Base-by-base conservation (phyloP, 2,329 filamentous ascomycete genomes). In the Calonectria pseudoreteaudii region DNA sequence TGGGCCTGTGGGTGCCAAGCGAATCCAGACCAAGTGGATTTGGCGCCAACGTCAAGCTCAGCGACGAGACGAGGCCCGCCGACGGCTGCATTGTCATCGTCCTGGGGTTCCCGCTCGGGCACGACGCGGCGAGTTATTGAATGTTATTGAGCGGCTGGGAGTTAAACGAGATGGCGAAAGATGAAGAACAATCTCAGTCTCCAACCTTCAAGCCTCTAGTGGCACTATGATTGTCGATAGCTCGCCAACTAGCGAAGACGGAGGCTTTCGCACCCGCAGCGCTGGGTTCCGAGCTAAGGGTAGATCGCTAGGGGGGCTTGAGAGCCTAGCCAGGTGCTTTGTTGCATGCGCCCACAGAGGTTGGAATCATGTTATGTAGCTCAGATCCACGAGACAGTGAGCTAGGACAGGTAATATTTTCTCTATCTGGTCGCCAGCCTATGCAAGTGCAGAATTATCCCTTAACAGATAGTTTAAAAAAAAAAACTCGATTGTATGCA, bases 221-320 rank as follows among this genome's bases (percentile, higher is more conserved):
- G 56, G 66, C 49, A 56, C 49, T n/a, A 30, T 65, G 56, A 50
- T 58, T 50, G 50, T 44, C 69, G 31, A 67, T 67, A 67, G 64
- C 58, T 70, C 56, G 30, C 56, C 38, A 60, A 34, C 30, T 41
- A 31, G 34, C 28, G 53, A 20, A 23, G 28, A 30, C 44, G 47
- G 70, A 58, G 66, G 31, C 58, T 16, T 53, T 65, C 47, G 50
- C 38, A 49, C 34, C 50, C 66, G 56, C 41, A 26, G 28, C 23
- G 47, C 66, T 58, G 53, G 44, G 65, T 66, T 41, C 34, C 44
- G 56, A 62, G 67, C 67, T 69, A 62, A 64, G 56, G 36, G 68
- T 18, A 65, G 68, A 41, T 47, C 44, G 56, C 53, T 69, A 62
- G 66, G 49, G 47, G 28, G 47, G 38, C 36, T 56, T 58, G 44